A percentile compares a stretch with the other conserved stretches of the same genome.
These are phyloP conservation scores for Aphanocladium album DNA, from an alignment of 2,329 filamentous ascomycete genomes.

Conservation along the genomic window DNA sequence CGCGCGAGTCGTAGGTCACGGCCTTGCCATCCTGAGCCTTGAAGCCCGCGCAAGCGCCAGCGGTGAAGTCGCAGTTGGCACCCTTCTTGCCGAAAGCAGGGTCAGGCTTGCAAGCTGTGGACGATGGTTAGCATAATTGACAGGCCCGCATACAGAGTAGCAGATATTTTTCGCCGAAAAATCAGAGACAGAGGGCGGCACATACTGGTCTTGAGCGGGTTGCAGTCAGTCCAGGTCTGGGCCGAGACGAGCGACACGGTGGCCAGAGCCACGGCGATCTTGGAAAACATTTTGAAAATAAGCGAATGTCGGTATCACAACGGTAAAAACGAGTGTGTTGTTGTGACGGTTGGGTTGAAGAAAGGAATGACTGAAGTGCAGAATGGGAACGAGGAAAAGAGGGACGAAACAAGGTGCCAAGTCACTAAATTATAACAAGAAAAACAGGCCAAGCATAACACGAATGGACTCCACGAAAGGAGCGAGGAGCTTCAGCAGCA, in stretches of 20 bases:
- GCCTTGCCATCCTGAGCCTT: constrained; percentile 39
- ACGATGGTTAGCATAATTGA: background rate
- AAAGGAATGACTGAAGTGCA: constrained; percentile 2
- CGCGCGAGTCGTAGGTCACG: constrained; percentile 40
- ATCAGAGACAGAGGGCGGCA: background rate
- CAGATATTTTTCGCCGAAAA: background rate
- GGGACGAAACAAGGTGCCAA: background rate
- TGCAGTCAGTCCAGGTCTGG: constrained; percentile 52
- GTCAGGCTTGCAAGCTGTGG: constrained; percentile 62
- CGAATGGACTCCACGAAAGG: background rate
- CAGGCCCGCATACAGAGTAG: too few species aligned
- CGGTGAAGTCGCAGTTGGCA: constrained; percentile 68
- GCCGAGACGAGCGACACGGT: constrained; percentile 45
- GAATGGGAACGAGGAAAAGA: background rate
- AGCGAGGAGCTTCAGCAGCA: background rate
- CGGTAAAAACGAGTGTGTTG: constrained; percentile 4
- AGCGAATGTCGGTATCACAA: background rate
- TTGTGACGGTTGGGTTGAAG: background rate
- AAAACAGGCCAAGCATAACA: background rate
- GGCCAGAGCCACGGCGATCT: constrained; percentile 44
- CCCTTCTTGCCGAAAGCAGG: constrained; percentile 64
- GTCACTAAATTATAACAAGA: background rate
- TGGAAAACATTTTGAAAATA: constrained; percentile 34
- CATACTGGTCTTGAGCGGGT: constrained; percentile 49
- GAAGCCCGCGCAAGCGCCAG: constrained; percentile 59